Conservation (phyloP, 768 basidiomycete genomes). For the Arthromyces matolae region DNA sequence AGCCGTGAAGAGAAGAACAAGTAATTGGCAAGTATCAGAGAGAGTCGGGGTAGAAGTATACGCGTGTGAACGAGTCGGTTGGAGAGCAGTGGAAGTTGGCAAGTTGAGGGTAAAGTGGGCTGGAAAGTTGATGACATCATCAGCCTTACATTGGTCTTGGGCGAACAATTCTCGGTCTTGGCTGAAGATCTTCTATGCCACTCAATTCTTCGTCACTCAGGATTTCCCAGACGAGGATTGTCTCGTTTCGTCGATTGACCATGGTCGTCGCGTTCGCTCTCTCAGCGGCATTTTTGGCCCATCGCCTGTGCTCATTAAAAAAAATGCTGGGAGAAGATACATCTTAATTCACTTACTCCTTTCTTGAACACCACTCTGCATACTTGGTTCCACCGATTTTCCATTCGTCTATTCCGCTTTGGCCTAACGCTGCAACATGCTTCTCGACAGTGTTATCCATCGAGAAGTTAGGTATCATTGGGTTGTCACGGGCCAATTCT, state of each 20-base stretch:
- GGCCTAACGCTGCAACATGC: conserved; percentile 48
- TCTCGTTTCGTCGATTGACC: conserved; percentile 1
- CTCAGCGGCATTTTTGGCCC: conserved; percentile 28
- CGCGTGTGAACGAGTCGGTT: conserved; percentile 25
- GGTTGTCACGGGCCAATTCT: conserved; percentile 31
- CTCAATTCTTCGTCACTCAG: conserved; percentile 2
- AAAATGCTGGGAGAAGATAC: background rate
- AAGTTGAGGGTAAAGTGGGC: background rate
- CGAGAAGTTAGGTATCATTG: conserved; percentile 63
- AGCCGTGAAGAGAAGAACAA: conserved; percentile 34
- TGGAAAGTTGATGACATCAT: conserved; percentile 10
- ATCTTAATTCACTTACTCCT: conserved; percentile 42
- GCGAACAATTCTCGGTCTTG: conserved; percentile 1
- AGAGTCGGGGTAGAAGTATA: conserved; percentile 39
- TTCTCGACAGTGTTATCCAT: conserved; percentile 59
- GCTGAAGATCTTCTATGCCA: background rate
- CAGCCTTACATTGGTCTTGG: background rate
- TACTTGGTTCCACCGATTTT: conserved; percentile 40
- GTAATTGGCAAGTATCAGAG: conserved; percentile 21
- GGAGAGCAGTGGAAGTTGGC: conserved; percentile 1
- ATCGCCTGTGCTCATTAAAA: conserved; percentile 29
- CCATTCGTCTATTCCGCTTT: conserved; percentile 51
- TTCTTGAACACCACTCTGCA: conserved; percentile 50
- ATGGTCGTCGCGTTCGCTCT: conserved; percentile 17
- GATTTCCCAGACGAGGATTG: conserved; percentile 3